Evolutionary conservation across 78 protist species (phyloP), one percentile per base, ranked within the genome.

Genomic region (Speleostelium caveatum): DNA sequence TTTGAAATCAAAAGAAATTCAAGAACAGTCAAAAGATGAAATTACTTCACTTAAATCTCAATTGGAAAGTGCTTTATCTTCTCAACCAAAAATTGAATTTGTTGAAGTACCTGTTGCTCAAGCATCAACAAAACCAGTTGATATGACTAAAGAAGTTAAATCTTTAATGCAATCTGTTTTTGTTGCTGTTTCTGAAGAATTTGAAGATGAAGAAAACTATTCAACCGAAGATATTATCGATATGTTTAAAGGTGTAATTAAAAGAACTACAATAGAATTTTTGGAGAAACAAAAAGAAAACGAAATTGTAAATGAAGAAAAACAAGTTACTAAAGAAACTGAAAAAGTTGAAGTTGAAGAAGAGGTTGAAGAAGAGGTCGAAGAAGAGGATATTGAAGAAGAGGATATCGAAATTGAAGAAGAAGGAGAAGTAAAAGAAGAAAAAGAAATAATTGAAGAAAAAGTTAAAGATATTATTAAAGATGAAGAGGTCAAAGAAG

Each of bases 231-330:
- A 73, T 45, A 83, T 83, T 38, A 41, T 83, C 49, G 30, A 42
- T 32, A 42, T 79, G 38, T 69, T 83, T 63, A 83, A 83, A 74
- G 91, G 76, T 83, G 51, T 83, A 3, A 83, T 83, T 32, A 83
- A 83, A 36, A 36, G 41, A 22, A 63, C 67, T 42, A 83, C 91
- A 0, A 62, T 69, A 26, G 91, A 83, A 53, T 83, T 69, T 28
- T 28, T 83, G 17, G 73, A 67, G 69, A 2, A 66, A 17, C 33
- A 58, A 33, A 74, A 53, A 83, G 22, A 83, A 69, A 51, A 49
- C 33, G 38, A 83, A 21, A 58, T 56, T 41, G 56, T 30, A 17
- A 59, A 83, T 45, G 55, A 83, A 42, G 53, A 59, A 30, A 73
- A 68, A 32, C 61, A 83, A 36, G 79, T 69, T n/a, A 73, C 26